These are phyloP conservation scores for Primulina huaijiensis DNA, from an alignment of 257 asterid genomes.

Conservation along the genomic window DNA sequence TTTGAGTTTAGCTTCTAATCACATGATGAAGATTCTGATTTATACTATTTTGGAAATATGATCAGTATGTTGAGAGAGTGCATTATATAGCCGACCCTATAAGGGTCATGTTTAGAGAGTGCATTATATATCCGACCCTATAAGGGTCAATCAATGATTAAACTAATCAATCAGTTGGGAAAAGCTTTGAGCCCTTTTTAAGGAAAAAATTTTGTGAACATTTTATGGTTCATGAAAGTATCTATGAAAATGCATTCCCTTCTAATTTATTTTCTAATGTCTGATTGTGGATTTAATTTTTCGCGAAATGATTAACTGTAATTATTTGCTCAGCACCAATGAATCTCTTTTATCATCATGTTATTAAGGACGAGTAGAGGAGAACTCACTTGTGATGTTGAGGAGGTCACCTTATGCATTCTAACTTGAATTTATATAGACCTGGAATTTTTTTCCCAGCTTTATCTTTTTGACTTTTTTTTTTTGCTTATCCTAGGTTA, in stretches of 20 bases:
- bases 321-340: neutral
- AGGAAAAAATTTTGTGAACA: neutral
- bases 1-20: neutral
- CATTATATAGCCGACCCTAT: no score
- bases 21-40: neutral
- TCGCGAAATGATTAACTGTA: no score
- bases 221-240: neutral
- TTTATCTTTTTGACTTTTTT: constrained; percentile 18
- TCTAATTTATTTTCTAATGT: no score
- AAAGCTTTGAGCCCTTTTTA: neutral
- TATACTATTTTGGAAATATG: neutral
- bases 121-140: neutral
- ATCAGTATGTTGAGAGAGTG: neutral
- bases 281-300: no score
- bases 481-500: constrained; percentile 50
- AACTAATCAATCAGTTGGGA: neutral
- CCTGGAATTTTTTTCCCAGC: neutral
- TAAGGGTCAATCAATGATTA: no score
- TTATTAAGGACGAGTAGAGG: neutral
- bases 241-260: no score
- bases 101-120: no score
- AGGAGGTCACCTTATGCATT: constrained; percentile 7
- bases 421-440: neutral
- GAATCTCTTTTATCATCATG: neutral
- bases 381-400: constrained; percentile 5